Base-by-base conservation (phyloP, 106 monocot species). In the Chionographis japonica region DNA sequence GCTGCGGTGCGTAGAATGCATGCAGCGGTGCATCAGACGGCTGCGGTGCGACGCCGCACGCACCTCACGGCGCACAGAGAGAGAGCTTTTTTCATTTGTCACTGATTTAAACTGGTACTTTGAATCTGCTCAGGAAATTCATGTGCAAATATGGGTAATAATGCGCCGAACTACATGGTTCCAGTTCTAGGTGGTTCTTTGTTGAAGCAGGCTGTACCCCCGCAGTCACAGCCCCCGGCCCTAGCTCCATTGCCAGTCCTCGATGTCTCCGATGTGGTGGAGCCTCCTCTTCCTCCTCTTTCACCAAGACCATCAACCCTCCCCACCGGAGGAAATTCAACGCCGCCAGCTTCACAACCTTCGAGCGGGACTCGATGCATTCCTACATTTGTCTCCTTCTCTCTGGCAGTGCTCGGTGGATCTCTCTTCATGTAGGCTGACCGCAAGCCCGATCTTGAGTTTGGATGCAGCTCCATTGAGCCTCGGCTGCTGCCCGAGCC, bases 241-340 rank as follows among this genome's bases (percentile, higher is more conserved):
- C 2, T 56, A 19, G 39, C 94, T 42, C 85, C 94, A 16, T 4
- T 59, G 62, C 90, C 87, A 2, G 4, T 73, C 4, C 80, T 94
- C 6, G 40, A 74, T 4, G 43, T 17, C 13, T 4, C 72, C 8
- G 83, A 90, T 50, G 82, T 94, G 17, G 50, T 39, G 2, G 87
- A 94, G 74, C 68, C 94, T 13, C 78, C 90, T 4, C 51, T 94
- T 12, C 90, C 94, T 35, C 38, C 76, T 2, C 78, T 15, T 13
- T 16, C 68, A 60, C 9, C 64, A 38, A 17, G 49, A 37, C 68
- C 66, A 1, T 6, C 59, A 9, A 8, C 35, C 4, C 4, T 14
- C 9, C 58, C 70, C 2, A 3, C 61, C 39, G 52, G 50, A 20
- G 64, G 65, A 50, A 69, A 69, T 60, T 17, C 71, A 14, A 13